phyloP scores from a whole-genome alignment of 148 eudicot genomes.

The Camellia sinensis region DNA sequence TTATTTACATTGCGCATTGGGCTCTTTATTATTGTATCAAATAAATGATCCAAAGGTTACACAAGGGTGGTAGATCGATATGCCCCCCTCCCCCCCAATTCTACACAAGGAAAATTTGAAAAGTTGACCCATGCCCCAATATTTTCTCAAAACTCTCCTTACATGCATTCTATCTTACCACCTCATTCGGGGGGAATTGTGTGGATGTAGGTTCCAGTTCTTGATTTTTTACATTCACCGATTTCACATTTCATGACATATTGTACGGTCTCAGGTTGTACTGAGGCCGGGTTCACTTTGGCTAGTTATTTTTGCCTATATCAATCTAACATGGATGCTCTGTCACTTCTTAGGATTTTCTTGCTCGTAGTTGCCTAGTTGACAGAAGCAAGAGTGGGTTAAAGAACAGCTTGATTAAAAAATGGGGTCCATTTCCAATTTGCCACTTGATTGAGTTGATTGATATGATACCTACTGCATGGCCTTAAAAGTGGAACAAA shows the following conservation, averaged over 20 bases:
- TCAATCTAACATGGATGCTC: too few species aligned
- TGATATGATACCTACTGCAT: neutral
- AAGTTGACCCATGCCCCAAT: too few species aligned
- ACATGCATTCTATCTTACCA: too few species aligned
- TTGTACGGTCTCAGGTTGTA: neutral
- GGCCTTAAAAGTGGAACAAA: neutral
- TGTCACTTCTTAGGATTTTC: neutral
- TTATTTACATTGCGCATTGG: neutral
- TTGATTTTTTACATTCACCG: neutral
- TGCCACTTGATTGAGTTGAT: neutral
- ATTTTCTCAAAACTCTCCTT: neutral
- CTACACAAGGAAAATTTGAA: too few species aligned
- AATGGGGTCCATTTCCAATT: neutral
- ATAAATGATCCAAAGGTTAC: neutral
- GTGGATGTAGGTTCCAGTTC: neutral
- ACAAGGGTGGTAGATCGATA: neutral
- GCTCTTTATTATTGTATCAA: neutral
- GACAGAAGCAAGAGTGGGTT: neutral
- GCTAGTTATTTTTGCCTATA: neutral
- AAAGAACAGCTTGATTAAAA: neutral
- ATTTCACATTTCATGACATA: neutral
- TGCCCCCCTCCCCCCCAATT: too few species aligned
- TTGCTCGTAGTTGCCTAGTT: neutral
- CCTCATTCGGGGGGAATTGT: too few species aligned
- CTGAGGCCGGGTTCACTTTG: neutral